These are phyloP conservation scores for Debaryomycetaceae sp. DNA, from an alignment of 1,139 yeast species.

Conservation along the genomic window DNA sequence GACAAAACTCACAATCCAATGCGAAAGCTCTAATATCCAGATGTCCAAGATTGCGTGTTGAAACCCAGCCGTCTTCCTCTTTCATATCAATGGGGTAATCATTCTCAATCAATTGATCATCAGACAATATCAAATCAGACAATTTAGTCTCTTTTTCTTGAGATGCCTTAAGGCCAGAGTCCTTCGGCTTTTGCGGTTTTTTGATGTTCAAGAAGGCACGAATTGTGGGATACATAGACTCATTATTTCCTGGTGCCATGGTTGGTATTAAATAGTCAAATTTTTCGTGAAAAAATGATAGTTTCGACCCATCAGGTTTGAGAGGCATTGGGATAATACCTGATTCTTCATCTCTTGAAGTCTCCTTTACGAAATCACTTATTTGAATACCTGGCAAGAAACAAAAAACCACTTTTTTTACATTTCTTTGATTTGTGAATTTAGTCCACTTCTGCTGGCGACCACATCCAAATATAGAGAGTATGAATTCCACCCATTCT, in stretches of 20 bases:
- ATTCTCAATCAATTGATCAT: constrained; percentile 43
- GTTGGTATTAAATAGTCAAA: constrained; percentile 45
- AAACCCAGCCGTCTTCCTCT: constrained; percentile 46
- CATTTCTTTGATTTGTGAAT: constrained; percentile 17
- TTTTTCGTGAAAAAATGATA: constrained; percentile 33
- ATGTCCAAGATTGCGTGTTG: constrained; percentile 51
- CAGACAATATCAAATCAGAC: constrained; percentile 51
- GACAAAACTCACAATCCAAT: constrained; percentile 92
- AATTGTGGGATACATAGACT: constrained; percentile 51
- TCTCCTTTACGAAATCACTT: constrained; percentile 25
- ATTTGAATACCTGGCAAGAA: constrained; percentile 65
- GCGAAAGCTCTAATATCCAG: constrained; percentile 67
- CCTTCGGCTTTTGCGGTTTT: constrained; percentile 49
- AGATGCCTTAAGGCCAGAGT: constrained; percentile 37
- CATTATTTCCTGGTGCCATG: constrained; percentile 60
- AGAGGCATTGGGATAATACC: constrained; percentile 8
- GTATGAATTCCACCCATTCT: constrained; percentile 51
- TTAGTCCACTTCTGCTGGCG: constrained; percentile 38
- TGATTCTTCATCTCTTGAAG: constrained; percentile 4
- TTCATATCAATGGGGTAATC: constrained; percentile 58
- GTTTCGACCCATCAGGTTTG: constrained; percentile 12
- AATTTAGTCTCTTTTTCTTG: constrained; percentile 36
- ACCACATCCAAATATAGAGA: constrained; percentile 36
- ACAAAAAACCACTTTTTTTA: constrained; percentile 54
- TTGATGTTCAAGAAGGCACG: constrained; percentile 50